These are phyloP conservation scores for Elsinoe ampelina DNA, from an alignment of 2,329 filamentous ascomycete species.

Conservation along the genomic window DNA sequence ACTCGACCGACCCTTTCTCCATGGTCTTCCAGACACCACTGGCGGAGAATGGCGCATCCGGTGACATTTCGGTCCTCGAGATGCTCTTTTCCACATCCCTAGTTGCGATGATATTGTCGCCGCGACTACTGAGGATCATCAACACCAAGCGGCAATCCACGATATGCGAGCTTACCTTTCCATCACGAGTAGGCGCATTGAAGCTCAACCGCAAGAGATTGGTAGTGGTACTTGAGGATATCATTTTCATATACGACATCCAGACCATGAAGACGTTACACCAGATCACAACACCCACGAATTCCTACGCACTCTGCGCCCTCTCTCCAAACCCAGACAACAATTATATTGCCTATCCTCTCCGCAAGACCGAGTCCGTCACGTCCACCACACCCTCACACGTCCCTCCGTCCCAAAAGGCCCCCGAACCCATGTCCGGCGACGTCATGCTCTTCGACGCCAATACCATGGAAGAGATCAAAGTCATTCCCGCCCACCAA, in stretches of 20 bases:
- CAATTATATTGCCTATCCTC: slow-evolving; percentile 88
- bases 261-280: slow-evolving; percentile 94
- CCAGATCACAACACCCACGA: slow-evolving; percentile 88
- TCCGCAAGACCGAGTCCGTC: slow-evolving; percentile 55
- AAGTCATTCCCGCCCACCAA: slow-evolving; percentile 89
- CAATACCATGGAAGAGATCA: slow-evolving; percentile 79
- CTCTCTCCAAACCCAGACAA: slow-evolving; percentile 90
- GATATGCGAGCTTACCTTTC: slow-evolving; percentile 97
- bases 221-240: slow-evolving; percentile 86
- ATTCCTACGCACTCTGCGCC: slow-evolving; percentile 82
- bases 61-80: slow-evolving; percentile 91
- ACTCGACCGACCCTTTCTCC: slow-evolving; percentile 90
- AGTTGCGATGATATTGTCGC: slow-evolving; percentile 85
- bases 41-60: slow-evolving; percentile 30
- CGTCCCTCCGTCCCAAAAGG: slow-evolving; percentile 71
- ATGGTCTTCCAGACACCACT: slow-evolving; percentile 93
- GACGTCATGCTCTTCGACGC: slow-evolving; percentile 92
- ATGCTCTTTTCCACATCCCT: slow-evolving; percentile 98
- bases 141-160: slow-evolving; percentile 87
- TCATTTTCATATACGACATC: slow-evolving; percentile 98
- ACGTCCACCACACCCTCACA: slow-evolving; percentile 46
- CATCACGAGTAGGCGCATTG: slow-evolving; percentile 88
- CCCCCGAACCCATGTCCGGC: slow-evolving; percentile 64
- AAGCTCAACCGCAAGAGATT: slow-evolving; percentile 89
- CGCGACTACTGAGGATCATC: slow-evolving; percentile 85